Base-by-base conservation (phyloP, 805 yeast genomes). In the Zygosaccharomyces gambellarensis region DNA sequence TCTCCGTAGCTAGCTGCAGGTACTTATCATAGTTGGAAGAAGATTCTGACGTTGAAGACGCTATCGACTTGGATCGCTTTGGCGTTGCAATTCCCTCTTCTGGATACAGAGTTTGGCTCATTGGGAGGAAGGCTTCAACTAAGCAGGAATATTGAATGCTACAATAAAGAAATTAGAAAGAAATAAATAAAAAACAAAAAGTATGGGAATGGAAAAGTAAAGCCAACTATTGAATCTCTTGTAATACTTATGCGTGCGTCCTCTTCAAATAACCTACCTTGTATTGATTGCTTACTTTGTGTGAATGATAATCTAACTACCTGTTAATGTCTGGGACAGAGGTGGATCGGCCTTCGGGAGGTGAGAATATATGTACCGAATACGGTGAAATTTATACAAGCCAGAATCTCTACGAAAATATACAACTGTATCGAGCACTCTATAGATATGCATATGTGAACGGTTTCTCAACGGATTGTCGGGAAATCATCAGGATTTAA, bases 1-100 rank as follows among this genome's bases (percentile, higher is more conserved):
- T 75, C 1, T 84, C 76, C n/a, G 86, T 80, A 0, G 90, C 90
- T 27, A 78, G 65, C 11, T 75, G 71, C 45, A 85, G 67, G 54
- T 83, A 88, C 12, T 78, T 71, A 49, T 77, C 77, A 49, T 68
- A 68, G 27, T 61, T 52, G 5, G 62, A 50, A 4, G 63, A 58
- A 5, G 62, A 50, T 11, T 51, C 50, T 5, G 64, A 59, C 7
- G 44, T 40, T 31, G 50, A 39, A 14, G 56, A 50, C 12, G 50
- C 32, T 17, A 36, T 28, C 23, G 55, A 52, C 32, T 46, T 47
- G 17, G 52, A 34, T 14, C 55, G 48, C 34, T 38, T 36, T 22
- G 46, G 51, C 6, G 45, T 42, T 17, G 48, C 28, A 21, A 44
- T 19, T 12, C 45, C 42, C 38, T 46, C 49, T 39, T 41, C 48